Evolutionary conservation across 768 basidiomycete genomes (phyloP), one percentile per base, ranked within the genome.

Genomic region (Royoungia palumana): DNA sequence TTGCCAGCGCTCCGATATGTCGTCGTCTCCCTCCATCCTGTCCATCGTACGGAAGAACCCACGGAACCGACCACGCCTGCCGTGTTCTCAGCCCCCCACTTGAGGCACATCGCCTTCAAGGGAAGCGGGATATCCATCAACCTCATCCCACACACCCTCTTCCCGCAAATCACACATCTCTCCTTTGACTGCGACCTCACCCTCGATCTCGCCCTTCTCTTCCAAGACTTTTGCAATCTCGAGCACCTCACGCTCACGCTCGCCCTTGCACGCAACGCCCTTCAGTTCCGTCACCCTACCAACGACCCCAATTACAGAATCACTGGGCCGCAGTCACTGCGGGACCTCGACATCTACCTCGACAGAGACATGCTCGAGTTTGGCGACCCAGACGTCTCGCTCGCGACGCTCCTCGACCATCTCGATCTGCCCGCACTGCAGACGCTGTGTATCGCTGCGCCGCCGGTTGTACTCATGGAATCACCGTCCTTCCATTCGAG

Each of bases 81-180:
- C 35, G 27, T 35, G n/a, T 7, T 54, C 30, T 44, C 48, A 20
- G 46, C 57, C 36, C 61, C 65, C 2, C 49, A 34, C 24, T 50
- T 66, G 24, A 53, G 39, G 32, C 44, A 34, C 24, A 35, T 66
- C 24, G 46, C 42, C 20, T 44, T 61, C 46, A 20, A 47, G 1
- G 61, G 64, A 19, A 21, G 43, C 14, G 57, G 35, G 22, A 25
- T 48, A 6, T 44, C 53, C 2, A 48, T 47, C 36, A 17, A 47
- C 37, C 28, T 61, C 43, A 21, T 68, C 27, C 56, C 67, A 1
- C 58, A 27, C 11, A 10, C 30, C 39, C 17, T 59, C 25, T 51
- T 53, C 2, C 27, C 50, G 4, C 59, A 62, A 11, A 51, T 66
- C 35, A 59, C 64, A 2, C 51, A 56, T 43, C 64, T 66, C 39